These are phyloP conservation scores for Daucus carota DNA, from an alignment of 129 eudicot species.

Conservation along the genomic window DNA sequence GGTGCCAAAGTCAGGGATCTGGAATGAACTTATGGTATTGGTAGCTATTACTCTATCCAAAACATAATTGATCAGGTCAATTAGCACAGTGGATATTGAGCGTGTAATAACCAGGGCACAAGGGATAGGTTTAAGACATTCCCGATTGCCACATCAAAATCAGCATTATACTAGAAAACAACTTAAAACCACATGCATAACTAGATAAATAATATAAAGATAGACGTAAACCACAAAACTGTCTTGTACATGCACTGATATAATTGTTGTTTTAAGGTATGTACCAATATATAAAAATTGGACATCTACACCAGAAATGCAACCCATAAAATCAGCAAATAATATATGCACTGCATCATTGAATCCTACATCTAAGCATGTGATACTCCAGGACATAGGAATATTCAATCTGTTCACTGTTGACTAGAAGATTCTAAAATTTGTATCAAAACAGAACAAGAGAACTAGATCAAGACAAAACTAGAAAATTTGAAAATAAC, in stretches of 20 bases:
- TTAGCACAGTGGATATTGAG: neutral
- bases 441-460: neutral
- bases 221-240: neutral
- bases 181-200: neutral
- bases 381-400: neutral
- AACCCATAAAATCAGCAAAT: neutral
- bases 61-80: neutral
- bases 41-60: neutral
- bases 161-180: neutral
- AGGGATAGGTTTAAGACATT: neutral
- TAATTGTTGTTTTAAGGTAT: neutral
- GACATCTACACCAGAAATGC: neutral
- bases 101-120: neutral
- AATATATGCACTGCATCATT: neutral
- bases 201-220: neutral
- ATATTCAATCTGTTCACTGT: neutral
- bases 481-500: too few species aligned
- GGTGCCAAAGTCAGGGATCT: constrained; percentile 3
- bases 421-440: neutral
- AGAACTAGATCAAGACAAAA: neutral
- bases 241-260: too few species aligned
- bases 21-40: neutral
- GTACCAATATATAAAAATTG: neutral
- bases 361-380: neutral
- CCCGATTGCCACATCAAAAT: neutral